Conservation (phyloP, 495 filamentous ascomycete species). For the Hypoxylon intermedium region DNA sequence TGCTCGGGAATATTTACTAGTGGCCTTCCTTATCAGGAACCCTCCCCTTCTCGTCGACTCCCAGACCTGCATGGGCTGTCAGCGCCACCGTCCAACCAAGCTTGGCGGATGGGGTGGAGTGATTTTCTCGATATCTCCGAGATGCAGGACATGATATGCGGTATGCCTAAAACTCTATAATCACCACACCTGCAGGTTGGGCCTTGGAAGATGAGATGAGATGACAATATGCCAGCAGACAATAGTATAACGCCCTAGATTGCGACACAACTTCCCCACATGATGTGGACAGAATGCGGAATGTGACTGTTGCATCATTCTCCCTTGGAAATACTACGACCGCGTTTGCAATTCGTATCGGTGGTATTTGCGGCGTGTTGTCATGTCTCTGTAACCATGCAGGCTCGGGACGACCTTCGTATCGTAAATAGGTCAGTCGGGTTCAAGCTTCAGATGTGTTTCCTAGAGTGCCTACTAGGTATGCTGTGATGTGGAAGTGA, state of each 20-base stretch:
- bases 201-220: no score
- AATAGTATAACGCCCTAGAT: constrained; percentile 4
- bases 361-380: constrained; percentile 17
- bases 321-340: constrained; percentile 11
- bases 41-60: constrained; percentile 2
- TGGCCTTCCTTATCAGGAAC: constrained; percentile 31
- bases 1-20: neutral
- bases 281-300: constrained; percentile 25
- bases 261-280: constrained; percentile 21
- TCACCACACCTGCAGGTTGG: constrained; percentile 5
- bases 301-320: constrained; percentile 31
- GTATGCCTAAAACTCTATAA: constrained; percentile 14
- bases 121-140: constrained; percentile 24
- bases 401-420: constrained; percentile 10
- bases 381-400: constrained; percentile 12
- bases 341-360: constrained; percentile 8
- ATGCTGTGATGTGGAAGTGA: neutral
- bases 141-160: constrained; percentile 11
- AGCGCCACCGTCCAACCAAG: constrained; percentile 24
- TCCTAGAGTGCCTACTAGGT: no score
- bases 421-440: constrained; percentile 2
- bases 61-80: constrained; percentile 4
- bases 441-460: neutral
- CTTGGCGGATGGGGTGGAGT: constrained; percentile 4
- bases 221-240: constrained; percentile 12